Conservation (phyloP, 306 rosid genomes). For the Pyrus pyrifolia region DNA sequence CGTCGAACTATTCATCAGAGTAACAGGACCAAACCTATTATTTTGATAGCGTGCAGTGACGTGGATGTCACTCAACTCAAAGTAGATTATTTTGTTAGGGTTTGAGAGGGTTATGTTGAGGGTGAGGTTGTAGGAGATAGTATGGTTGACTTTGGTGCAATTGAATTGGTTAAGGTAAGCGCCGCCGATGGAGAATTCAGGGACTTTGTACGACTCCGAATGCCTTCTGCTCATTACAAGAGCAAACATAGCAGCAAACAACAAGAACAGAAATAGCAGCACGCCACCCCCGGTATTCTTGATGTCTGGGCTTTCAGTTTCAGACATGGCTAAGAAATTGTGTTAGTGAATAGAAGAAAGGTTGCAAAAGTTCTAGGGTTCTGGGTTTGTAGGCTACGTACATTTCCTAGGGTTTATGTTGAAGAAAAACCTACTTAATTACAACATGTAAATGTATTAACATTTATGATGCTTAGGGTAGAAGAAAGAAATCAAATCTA, state of each 20-base stretch:
- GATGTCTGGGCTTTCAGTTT: not conserved
- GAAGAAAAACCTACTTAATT: not conserved
- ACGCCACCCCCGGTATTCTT: not conserved
- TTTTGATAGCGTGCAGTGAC: not conserved
- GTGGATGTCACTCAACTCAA: not conserved
- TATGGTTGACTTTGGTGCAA: too few relatives aligned
- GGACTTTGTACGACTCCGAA: too few relatives aligned
- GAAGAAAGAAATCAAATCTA: too few relatives aligned
- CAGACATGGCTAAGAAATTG: not conserved
- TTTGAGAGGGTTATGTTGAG: not conserved
- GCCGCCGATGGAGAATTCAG: too few relatives aligned
- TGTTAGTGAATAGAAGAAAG: not conserved
- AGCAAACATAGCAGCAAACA: too few relatives aligned
- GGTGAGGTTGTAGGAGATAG: not conserved
- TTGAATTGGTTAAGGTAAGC: too few relatives aligned
- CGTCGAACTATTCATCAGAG: too few relatives aligned
- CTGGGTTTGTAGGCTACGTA: too few relatives aligned
- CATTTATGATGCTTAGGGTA: too few relatives aligned
- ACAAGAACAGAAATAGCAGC: not conserved
- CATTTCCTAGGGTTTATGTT: not conserved
- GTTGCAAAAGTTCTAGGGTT: too few relatives aligned
- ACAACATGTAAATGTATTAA: not conserved
- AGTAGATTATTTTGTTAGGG: not conserved
- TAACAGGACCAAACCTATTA: not conserved
- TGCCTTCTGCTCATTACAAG: too few relatives aligned